A percentile compares a stretch with the other conserved stretches of the same genome.
Evolutionary conservation across 2,329 filamentous ascomycete species (phyloP).

Genomic region (Pezicula rhizophila): DNA sequence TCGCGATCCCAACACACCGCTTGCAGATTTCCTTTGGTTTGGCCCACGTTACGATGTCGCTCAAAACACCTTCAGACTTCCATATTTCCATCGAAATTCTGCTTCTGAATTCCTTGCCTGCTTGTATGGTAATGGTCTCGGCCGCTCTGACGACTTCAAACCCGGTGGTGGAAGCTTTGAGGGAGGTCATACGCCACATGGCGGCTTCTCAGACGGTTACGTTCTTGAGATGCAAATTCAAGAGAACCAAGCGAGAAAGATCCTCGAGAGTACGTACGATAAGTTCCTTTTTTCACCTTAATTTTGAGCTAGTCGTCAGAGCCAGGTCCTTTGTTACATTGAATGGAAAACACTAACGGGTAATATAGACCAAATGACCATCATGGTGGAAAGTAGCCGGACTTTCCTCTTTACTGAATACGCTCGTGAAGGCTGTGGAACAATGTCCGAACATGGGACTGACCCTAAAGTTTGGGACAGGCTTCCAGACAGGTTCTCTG

Average conservation of each 20-base stretch:
- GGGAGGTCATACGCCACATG: conserved; percentile 24
- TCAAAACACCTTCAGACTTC: conserved; percentile 50
- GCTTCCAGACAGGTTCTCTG: conserved; percentile 30
- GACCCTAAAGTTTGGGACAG: conserved; percentile 46
- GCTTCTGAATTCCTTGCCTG: conserved; percentile 42
- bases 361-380: conserved; percentile 39
- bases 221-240: conserved; percentile 38
- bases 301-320: conserved; percentile 34
- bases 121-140: conserved; percentile 37
- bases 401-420: conserved; percentile 53
- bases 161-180: conserved; percentile 39
- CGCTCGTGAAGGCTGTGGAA: conserved; percentile 32
- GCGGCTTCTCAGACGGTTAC: conserved; percentile 43
- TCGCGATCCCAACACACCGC: conserved; percentile 44
- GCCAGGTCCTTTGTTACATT: conserved; percentile 34
- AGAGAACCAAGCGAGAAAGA: conserved; percentile 35
- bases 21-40: conserved; percentile 63
- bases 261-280: conserved; percentile 29
- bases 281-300: conserved; percentile 18
- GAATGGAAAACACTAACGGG: conserved; percentile 33
- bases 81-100: conserved; percentile 51
- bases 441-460: conserved; percentile 28
- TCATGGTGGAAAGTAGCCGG: conserved; percentile 44
- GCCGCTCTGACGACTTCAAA: conserved; percentile 35
- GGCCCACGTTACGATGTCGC: conserved; percentile 60